Base-by-base conservation (phyloP, 202 grass and related monocot genomes). In the Saccharum hybrid region DNA sequence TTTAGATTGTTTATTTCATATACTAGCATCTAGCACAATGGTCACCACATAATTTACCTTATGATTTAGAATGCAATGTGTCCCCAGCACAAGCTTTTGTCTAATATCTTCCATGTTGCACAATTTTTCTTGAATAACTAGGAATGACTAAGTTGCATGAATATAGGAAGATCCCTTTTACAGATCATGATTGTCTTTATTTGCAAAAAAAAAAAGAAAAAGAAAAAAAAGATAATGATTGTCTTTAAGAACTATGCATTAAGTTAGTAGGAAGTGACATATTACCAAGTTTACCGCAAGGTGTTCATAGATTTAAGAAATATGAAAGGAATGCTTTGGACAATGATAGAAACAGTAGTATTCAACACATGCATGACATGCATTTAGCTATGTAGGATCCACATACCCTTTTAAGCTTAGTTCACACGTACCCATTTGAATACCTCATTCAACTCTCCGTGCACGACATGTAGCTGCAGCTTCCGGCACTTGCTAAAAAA, bases 31-130 rank as follows among this genome's bases (percentile, higher is more conserved):
- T 23, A 63, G 28, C 21, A 78, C 31, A 71, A 61, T 12, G 72
- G 82, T 59, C 30, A 69, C 41, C 31, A 68, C 6, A 8, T 7
- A 78, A 7, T 57, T 82, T 48, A 74, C 79, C 26, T 67, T 61
- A 40, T 73, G 66, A 39, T 78, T 46, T 43, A 76, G 46, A 89
- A 46, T 72, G 75, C 80, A 39, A 33, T 60, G 12, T 59, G 52
- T 81, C 16, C 31, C 37, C 9, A 38, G 40, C 8, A 81, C n/a
- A 16, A 40, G 4, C 3, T 76, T 85, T 70, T 84, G 70, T 42
- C 4, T 61, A 38, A 28, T 9, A 33, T 38, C 40, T 82, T 74
- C 26, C 4, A 61, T 77, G 42, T 67, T 66, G 64, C 33, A 56
- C 18, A 57, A 10, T 43, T 45, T 81, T 89, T 85, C 46, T 62